Percentiles rank a stretch among this genome's conserved stretches.
Evolutionary conservation across 2,329 filamentous ascomycete species (phyloP).

Genomic region (Colletotrichum shisoi): DNA sequence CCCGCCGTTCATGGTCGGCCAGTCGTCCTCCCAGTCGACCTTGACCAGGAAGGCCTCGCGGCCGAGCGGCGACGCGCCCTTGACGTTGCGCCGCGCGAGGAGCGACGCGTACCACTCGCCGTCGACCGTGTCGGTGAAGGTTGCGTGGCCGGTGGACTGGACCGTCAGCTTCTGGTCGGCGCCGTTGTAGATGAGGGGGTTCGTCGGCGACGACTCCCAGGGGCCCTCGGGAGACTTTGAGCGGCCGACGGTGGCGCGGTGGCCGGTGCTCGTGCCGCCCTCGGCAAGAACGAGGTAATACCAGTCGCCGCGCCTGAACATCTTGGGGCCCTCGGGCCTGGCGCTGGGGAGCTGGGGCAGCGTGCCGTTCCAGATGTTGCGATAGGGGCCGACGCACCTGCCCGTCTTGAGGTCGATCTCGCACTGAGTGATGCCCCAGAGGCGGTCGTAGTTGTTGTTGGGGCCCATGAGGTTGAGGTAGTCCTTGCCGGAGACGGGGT

Average conservation of each 20-base stretch:
- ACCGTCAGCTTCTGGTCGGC: conserved; percentile 39
- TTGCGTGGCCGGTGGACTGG: conserved; percentile 41
- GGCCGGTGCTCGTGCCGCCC: conserved; percentile 48
- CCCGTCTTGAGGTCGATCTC: conserved; percentile 41
- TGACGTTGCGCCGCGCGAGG: conserved; percentile 40
- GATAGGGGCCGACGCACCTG: conserved; percentile 40
- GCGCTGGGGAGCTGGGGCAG: conserved; percentile 36
- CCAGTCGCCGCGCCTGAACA: conserved; percentile 27
- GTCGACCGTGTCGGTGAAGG: conserved; percentile 41
- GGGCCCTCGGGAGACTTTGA: conserved; percentile 49
- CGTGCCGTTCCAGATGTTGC: conserved; percentile 42
- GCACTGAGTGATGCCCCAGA: conserved; percentile 43
- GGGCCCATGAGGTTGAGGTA: conserved; percentile 42
- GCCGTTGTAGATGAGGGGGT: conserved; percentile 47
- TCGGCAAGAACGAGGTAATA: conserved; percentile 28
- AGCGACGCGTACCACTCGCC: conserved; percentile 42
- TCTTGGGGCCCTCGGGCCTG: conserved; percentile 40
- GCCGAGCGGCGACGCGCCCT: conserved; percentile 39
- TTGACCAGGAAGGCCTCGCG: conserved; percentile 42
- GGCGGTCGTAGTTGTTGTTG: conserved; percentile 41
- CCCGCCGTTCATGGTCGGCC: conserved; percentile 42
- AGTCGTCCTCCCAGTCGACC: conserved; percentile 42
- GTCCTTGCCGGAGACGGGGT: conserved; percentile 34
- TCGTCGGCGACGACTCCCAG: conserved; percentile 52
- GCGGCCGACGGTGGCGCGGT: conserved; percentile 54